These are phyloP conservation scores for Eucalyptus globulus DNA, from an alignment of 345 rosid species.

Conservation along the genomic window DNA sequence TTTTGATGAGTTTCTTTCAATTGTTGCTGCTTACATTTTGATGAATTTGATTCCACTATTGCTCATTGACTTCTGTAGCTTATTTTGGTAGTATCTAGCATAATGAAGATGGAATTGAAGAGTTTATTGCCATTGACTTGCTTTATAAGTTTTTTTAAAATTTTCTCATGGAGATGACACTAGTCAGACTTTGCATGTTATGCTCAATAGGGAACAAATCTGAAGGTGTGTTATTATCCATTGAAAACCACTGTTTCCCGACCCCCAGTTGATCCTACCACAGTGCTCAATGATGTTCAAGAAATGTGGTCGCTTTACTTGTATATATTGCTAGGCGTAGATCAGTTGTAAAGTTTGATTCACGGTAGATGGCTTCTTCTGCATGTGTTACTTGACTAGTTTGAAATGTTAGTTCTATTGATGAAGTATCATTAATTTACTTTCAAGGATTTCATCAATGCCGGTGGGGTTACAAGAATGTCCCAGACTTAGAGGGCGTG, in stretches of 20 bases:
- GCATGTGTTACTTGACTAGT: background rate
- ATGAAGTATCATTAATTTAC: background rate
- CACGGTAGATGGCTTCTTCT: background rate
- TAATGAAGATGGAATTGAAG: too few species aligned
- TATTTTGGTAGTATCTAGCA: too few species aligned
- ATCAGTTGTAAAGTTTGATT: background rate
- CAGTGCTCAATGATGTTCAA: background rate
- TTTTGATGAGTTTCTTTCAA: too few species aligned
- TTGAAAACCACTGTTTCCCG: background rate
- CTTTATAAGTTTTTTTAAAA: too few species aligned
- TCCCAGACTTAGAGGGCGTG: constrained; percentile 40
- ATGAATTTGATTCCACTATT: too few species aligned
- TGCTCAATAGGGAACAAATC: background rate
- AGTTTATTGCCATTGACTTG: too few species aligned
- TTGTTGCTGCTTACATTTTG: too few species aligned
- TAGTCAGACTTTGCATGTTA: background rate
- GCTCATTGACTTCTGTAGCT: too few species aligned
- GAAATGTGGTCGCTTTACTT: background rate
- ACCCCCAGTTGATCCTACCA: background rate
- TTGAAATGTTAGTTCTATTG: background rate
- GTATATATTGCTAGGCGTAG: background rate
- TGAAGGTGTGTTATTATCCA: background rate
- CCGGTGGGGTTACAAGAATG: constrained; percentile 51
- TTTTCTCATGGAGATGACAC: too few species aligned
- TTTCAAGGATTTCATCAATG: constrained; percentile 67